Conservation (phyloP, 306 rosid genomes). For the Cotoneaster glaucophyllus region DNA sequence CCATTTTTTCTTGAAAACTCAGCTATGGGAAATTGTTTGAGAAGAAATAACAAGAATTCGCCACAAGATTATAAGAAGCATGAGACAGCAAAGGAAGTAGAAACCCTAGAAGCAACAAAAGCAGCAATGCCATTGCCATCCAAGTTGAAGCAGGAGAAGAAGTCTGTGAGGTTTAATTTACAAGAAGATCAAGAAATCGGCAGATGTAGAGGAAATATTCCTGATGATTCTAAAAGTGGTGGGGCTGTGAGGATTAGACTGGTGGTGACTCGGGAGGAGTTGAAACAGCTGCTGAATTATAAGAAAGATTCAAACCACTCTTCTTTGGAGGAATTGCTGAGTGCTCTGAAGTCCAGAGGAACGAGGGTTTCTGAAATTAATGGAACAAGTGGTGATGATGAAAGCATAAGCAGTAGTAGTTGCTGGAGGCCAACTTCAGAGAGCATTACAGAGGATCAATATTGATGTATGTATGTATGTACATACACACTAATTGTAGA, state of each 20-base stretch:
- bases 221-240: constrained; percentile 26
- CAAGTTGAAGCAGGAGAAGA: constrained; percentile 5
- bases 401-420: constrained; percentile 3
- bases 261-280: constrained; percentile 68
- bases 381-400: constrained; percentile 5
- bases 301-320: constrained; percentile 18
- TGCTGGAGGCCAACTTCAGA: constrained; percentile 63
- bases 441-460: constrained; percentile 54
- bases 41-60: constrained; percentile 22
- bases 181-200: constrained; percentile 14
- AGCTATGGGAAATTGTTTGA: constrained; percentile 77
- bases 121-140: not conserved
- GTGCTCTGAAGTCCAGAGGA: constrained; percentile 45
- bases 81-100: not conserved
- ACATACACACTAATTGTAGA: not conserved
- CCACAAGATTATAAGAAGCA: constrained; percentile 33
- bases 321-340: constrained; percentile 50
- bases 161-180: constrained; percentile 19
- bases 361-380: constrained; percentile 29
- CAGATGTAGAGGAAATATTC: not conserved
- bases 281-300: constrained; percentile 44
- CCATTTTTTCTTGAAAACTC: not conserved
- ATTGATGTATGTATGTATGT: not conserved
- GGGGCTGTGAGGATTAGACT: constrained; percentile 65
- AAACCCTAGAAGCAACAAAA: not conserved